Conservation (phyloP, 108 stramenopile species). For the Hondaea fermentalgiana region DNA sequence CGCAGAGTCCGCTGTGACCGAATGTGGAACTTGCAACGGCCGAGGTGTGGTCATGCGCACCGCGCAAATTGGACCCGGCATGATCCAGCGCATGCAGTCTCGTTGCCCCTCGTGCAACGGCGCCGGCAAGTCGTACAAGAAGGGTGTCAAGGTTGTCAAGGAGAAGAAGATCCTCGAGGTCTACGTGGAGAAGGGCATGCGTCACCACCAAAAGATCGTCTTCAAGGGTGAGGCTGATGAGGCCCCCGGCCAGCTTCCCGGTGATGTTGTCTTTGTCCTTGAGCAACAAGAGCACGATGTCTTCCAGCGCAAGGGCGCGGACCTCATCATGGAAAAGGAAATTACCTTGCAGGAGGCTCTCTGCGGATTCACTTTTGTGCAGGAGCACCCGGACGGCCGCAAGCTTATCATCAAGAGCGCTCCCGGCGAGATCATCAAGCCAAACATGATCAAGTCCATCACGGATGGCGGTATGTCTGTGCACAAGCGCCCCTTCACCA, state of each 20-base stretch:
- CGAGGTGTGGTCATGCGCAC: slow-evolving; percentile 75
- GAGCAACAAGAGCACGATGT: slow-evolving; percentile 83
- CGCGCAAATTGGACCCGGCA: slow-evolving; percentile 76
- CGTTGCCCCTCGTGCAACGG: slow-evolving; percentile 63
- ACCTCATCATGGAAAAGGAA: slow-evolving; percentile 74
- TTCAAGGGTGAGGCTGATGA: slow-evolving; percentile 87
- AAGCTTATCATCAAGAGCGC: slow-evolving; percentile 47
- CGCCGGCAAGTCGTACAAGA: slow-evolving; percentile 49
- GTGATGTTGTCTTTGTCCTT: slow-evolving; percentile 89
- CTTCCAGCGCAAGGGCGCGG: slow-evolving; percentile 84
- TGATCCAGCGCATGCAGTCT: slow-evolving; percentile 78
- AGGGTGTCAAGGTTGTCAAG: slow-evolving; percentile 52
- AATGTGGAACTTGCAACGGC: slow-evolving; percentile 67
- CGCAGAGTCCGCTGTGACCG: slow-evolving; percentile 26
- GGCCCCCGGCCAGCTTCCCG: slow-evolving; percentile 73
- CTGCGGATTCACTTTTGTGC: slow-evolving; percentile 65
- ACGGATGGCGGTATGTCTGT: slow-evolving; percentile 91
- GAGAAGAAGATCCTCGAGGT: slow-evolving; percentile 78
- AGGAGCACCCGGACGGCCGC: slow-evolving; percentile 59
- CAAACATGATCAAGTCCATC: slow-evolving; percentile 73
- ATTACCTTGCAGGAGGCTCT: slow-evolving; percentile 82
- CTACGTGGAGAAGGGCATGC: slow-evolving; percentile 85
- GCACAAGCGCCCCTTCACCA: slow-evolving; percentile 75
- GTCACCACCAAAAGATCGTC: slow-evolving; percentile 78
- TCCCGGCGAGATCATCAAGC: slow-evolving; percentile 58